phyloP scores from a whole-genome alignment of 2,329 filamentous ascomycete species.

The Colletotrichum scovillei region DNA sequence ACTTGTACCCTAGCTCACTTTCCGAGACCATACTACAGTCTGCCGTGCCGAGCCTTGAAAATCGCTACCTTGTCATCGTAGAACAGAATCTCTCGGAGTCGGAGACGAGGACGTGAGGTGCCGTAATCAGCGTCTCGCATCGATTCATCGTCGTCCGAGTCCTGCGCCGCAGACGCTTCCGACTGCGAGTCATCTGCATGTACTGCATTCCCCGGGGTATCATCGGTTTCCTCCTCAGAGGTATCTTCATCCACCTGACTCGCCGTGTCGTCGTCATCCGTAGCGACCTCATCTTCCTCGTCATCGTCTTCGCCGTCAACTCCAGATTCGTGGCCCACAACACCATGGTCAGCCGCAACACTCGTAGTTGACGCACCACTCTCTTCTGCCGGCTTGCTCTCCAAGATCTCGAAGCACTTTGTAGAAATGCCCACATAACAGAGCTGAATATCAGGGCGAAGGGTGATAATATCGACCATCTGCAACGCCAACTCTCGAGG shows the following conservation, averaged over 20 bases:
- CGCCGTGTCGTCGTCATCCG: conserved; percentile 44
- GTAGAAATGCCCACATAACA: conserved; percentile 81
- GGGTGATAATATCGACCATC: conserved; percentile 80
- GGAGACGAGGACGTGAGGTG: conserved; percentile 59
- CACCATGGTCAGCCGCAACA: conserved; percentile 31
- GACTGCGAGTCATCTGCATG: conserved; percentile 45
- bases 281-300: conserved; percentile 49
- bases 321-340: conserved; percentile 37
- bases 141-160: conserved; percentile 61
- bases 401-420: conserved; percentile 86
- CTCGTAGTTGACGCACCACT: conserved; percentile 37
- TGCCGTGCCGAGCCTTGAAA: conserved; percentile 79
- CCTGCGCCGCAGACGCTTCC: conserved; percentile 38
- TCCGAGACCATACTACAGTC: conserved; percentile 44
- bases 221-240: conserved; percentile 43
- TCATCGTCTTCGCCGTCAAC: conserved; percentile 48
- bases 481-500: conserved; percentile 79
- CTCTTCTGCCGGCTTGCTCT: conserved; percentile 64
- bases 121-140: conserved; percentile 57
- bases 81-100: conserved; percentile 82
- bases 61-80: conserved; percentile 87
- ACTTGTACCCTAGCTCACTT: background rate
- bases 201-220: conserved; percentile 44
- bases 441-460: conserved; percentile 80
- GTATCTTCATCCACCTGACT: conserved; percentile 46